These are phyloP conservation scores for Salix koriyanagi DNA, from an alignment of 345 rosid species.

Conservation along the genomic window DNA sequence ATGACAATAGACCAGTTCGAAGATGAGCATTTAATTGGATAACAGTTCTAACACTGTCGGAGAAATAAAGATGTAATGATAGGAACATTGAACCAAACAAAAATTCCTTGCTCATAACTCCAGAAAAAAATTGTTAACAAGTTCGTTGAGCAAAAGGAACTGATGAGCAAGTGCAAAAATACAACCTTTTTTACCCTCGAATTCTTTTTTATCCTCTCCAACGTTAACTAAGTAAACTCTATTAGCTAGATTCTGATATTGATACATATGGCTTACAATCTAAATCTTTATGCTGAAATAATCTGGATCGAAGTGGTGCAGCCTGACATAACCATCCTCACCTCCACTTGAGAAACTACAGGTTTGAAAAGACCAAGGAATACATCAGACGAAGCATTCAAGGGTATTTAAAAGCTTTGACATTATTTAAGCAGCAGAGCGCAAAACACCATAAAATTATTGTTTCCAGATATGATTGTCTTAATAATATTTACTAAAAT, in stretches of 20 bases:
- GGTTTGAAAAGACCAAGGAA: not conserved
- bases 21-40: not conserved
- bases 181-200: not conserved
- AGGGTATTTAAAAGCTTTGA: not conserved
- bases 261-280: not conserved
- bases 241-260: not conserved
- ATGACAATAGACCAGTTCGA: not conserved
- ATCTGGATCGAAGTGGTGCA: constrained; percentile 88
- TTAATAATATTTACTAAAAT: not conserved
- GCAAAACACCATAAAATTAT: not conserved
- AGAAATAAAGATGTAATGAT: not conserved
- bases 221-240: not conserved
- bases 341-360: constrained; percentile 93
- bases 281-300: constrained; percentile 67
- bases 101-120: not conserved
- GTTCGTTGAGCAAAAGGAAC: not conserved
- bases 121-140: not conserved
- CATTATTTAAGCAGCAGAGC: not conserved
- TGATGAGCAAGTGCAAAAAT: not conserved
- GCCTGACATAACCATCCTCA: constrained; percentile 90
- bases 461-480: not conserved
- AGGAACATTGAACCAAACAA: not conserved
- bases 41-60: not conserved
- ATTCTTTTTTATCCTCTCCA: not conserved
- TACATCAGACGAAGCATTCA: not conserved